Evolutionary conservation across 2,329 filamentous ascomycete genomes (phyloP), one percentile per base, ranked within the genome.

Genomic region (Paraconiothyrium brasiliense): DNA sequence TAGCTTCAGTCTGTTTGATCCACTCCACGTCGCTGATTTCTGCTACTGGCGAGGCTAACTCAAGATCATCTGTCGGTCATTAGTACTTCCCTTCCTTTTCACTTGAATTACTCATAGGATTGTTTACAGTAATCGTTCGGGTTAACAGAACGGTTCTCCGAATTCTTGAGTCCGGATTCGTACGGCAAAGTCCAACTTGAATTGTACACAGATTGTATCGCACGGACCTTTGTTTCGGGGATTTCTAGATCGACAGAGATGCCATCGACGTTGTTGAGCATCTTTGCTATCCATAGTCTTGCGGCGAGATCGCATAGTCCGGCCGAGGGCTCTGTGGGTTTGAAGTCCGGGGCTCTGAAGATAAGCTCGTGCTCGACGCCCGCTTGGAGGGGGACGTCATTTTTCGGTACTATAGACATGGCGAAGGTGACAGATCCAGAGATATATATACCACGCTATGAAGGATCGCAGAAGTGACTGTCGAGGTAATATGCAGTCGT

Each of bases 281-380:
- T 24, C 14, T 24, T 20, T 8, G 47, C 24, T n/a, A 49, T 34
- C 9, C 13, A 49, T 34, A 20, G 8, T 16, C 47, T 32, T 5
- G 47, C 47, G 2, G 20, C 14, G 4, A 49, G 27, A 34, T 32
- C 14, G n/a, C 34, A 8, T 37, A 4, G 3, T 1, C 27, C 1
- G 14, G 24, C 2, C 20, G 20, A 20, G 16, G 14, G 2, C 1
- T 27, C 27, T 9, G 13, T 34, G 9, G n/a, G 27, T 5, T 32
- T 49, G 27, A 35, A 49, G 13, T 16, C 16, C 8, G 32, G 11
- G 27, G 3, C 2, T 6, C 4, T 34, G 27, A 49, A 49, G 34
- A 13, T 13, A 49, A 49, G 27, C 14, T 49, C 47, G 27, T 49
- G 47, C n/a, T 49, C 47, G 8, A 49, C 47, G 22, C 47, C 47